These are phyloP conservation scores for Suhomyces pyralidae DNA, from an alignment of 805 yeast genomes.

Conservation along the genomic window DNA sequence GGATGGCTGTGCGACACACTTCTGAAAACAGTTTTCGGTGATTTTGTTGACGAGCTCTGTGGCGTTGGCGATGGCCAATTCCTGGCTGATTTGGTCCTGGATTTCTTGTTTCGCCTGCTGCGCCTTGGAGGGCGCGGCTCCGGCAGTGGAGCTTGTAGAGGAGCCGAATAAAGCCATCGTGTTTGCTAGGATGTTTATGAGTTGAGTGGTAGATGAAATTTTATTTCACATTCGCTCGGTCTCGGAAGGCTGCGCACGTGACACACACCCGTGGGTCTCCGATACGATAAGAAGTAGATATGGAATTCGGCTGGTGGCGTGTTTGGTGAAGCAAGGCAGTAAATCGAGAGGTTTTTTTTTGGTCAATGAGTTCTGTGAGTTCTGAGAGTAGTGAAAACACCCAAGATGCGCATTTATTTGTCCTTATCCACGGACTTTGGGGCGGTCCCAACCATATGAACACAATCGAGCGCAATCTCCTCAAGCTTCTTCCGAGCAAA, in stretches of 20 bases:
- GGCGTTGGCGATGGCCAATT: slow-evolving; percentile 88
- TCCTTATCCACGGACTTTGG: slow-evolving; percentile 44
- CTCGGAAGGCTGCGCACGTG: neutral
- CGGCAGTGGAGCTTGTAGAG: slow-evolving; percentile 3
- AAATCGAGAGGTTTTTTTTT: neutral
- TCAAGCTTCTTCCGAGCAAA: slow-evolving; percentile 19
- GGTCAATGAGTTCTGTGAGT: neutral
- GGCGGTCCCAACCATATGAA: slow-evolving; percentile 42
- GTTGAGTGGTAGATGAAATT: neutral
- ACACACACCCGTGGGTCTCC: neutral
- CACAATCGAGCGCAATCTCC: slow-evolving; percentile 32
- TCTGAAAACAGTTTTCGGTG: slow-evolving; percentile 82
- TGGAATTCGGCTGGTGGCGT: neutral
- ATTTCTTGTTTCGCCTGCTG: slow-evolving; percentile 58
- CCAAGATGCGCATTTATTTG: slow-evolving; percentile 34
- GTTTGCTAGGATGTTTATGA: neutral
- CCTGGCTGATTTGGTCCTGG: slow-evolving; percentile 71
- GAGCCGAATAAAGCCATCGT: slow-evolving; percentile 16
- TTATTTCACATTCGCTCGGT: neutral
- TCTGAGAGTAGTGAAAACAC: neutral
- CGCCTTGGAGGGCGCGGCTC: slow-evolving; percentile 14
- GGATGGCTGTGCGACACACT: slow-evolving; percentile 68
- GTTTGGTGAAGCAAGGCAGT: neutral
- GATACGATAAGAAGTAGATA: neutral
- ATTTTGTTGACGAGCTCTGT: slow-evolving; percentile 80